These are phyloP conservation scores for Boletus coccyginus DNA, from an alignment of 768 basidiomycete genomes.

Conservation along the genomic window DNA sequence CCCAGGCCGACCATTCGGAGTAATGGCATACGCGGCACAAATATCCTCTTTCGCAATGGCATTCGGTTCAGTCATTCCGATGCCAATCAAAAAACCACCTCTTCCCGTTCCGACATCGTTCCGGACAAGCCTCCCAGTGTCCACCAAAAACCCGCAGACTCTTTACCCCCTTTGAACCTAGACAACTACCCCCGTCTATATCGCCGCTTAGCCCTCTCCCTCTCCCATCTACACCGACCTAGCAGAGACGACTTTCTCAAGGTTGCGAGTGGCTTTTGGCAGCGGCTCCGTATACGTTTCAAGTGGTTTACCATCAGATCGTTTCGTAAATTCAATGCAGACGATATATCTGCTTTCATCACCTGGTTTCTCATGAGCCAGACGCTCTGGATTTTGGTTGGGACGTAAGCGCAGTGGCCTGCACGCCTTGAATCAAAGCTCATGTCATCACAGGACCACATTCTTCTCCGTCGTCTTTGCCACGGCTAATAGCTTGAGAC, in stretches of 20 bases:
- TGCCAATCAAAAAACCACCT: constrained; percentile 1
- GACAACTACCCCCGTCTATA: constrained; percentile 82
- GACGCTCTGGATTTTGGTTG: constrained; percentile 91
- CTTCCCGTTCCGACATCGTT: neutral
- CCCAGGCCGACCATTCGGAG: neutral
- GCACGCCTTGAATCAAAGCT: neutral
- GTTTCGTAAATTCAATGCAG: constrained; percentile 92
- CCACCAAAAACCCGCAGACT: constrained; percentile 8
- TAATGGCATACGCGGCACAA: neutral
- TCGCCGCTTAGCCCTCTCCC: constrained; percentile 69
- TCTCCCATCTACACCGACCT: constrained; percentile 76
- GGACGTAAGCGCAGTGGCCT: constrained; percentile 41
- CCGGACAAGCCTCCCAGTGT: constrained; percentile 7
- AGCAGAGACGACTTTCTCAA: constrained; percentile 87
- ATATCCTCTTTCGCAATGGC: neutral
- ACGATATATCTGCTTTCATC: constrained; percentile 95
- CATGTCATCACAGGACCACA: constrained; percentile 60
- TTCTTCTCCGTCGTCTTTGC: constrained; percentile 94
- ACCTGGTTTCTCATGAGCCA: constrained; percentile 97
- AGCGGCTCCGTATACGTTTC: constrained; percentile 85
- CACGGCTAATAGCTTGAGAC: constrained; percentile 78
- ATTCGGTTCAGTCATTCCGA: constrained; percentile 18
- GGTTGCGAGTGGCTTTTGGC: constrained; percentile 87
- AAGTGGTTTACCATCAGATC: constrained; percentile 97
- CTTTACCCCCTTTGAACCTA: constrained; percentile 37